These are phyloP conservation scores for Sphagnum magellanicum DNA, from an alignment of 228 moss, liverwort and hornwort genomes.

Conservation along the genomic window DNA sequence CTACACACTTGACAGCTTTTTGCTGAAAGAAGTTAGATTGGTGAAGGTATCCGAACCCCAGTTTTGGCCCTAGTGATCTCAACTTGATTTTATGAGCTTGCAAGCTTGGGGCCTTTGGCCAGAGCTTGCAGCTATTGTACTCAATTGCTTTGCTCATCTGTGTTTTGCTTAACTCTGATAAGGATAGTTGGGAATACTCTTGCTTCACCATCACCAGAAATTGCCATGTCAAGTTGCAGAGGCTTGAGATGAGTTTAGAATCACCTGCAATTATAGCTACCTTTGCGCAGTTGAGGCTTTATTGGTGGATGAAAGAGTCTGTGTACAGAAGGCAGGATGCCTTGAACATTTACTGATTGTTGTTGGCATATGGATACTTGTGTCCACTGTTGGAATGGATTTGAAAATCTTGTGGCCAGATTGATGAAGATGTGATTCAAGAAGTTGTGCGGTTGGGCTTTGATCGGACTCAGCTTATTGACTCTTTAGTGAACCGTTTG, in stretches of 20 bases:
- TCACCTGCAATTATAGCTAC: neutral
- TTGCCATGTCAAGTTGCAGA: neutral
- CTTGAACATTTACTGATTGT: neutral
- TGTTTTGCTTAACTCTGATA: no score
- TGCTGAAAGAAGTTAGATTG: no score
- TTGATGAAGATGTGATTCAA: slow-evolving; percentile 46
- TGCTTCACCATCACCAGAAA: neutral
- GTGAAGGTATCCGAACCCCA: no score
- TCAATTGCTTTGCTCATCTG: no score
- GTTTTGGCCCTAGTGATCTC: no score
- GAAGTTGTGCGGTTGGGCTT: slow-evolving; percentile 41
- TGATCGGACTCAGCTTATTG: slow-evolving; percentile 33
- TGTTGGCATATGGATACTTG: neutral
- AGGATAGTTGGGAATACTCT: neutral
- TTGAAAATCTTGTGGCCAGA: slow-evolving; percentile 20
- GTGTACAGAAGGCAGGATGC: no score
- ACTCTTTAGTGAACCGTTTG: slow-evolving; percentile 35
- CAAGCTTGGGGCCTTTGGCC: no score
- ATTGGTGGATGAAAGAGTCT: neutral
- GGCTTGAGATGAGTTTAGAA: neutral
- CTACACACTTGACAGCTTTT: no score
- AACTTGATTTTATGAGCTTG: no score
- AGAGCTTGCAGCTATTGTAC: no score
- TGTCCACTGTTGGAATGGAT: neutral
- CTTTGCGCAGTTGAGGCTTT: neutral